Evolutionary conservation across 1,139 yeast species (phyloP), one percentile per base, ranked within the genome.

Genomic region (Pichiaceae sp.): DNA sequence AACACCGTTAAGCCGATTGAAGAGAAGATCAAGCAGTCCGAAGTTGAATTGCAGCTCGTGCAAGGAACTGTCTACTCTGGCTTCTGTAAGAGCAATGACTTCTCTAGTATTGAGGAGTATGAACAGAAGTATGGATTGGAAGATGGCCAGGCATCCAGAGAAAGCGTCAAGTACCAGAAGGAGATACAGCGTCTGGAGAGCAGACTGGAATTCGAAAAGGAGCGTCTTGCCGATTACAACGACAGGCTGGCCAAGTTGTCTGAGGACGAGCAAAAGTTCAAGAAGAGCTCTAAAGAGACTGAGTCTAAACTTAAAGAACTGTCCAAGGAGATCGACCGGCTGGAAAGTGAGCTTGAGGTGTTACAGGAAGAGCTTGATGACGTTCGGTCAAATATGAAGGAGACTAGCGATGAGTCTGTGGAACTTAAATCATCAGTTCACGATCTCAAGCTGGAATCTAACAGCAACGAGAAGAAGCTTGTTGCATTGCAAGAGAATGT

Each of bases 81-180:
- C 0, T 81, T 86, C 49, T 79, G 87, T 42, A 41, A 54, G 1
- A 64, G 60, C 38, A 61, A 78, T 41, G 74, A 75, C 0, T 74
- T 83, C 48, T 48, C 50, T 6, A 62, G 67, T 44, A 75, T 84
- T 33, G 66, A 68, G 37, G 86, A 78, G 33, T 85, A 80, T 52
- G 95, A 85, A 54, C 64, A 62, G 33, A 63, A 72, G 19, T 85
- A 81, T 41, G 89, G 91, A 9, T 64, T 75, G 3, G 61, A 75
- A 11, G 53, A 75, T 41, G 70, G 86, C 51, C 67, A 69, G 31
- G 71, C 78, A 39, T 69, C 82, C 1, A 77, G 74, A 46, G 87
- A 82, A 53, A 66, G 80, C 38, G 65, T 82, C 3, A 77, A 75
- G 46, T 74, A 70, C 44, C 62, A 71, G 24, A 75, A 74, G 40